Base-by-base conservation (phyloP, 176 grass and related monocot genomes). In the Leersia perrieri region DNA sequence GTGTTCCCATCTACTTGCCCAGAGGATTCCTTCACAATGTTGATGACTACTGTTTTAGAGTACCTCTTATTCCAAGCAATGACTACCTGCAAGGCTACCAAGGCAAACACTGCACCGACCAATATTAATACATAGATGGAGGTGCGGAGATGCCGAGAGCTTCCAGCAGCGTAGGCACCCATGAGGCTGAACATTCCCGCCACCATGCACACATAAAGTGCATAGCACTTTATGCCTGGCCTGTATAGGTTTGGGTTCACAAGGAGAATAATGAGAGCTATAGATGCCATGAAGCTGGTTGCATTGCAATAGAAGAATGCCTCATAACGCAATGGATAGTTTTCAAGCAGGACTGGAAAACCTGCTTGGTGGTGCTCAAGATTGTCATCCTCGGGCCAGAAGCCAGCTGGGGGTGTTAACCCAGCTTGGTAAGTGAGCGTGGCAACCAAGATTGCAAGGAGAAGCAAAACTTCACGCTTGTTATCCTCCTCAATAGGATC, bases 221-320 rank as follows among this genome's bases (percentile, higher is more conserved):
- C 74, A 18, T 83, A 79, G 74, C 68, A 83, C 5, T 45, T 16
- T 29, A 83, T 88, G 60, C 60, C 80, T 0, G 60, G 80, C 28
- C 28, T 73, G 58, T 88, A 88, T 1, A 88, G 73, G 22, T 83
- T 63, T 32, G 66, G 86, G 66, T 83, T 83, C 44, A 83, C 80
- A 2, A 92, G 90, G 5, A 92, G 65, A 4, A 92, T 60, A 3
- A 92, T 88, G 22, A 92, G 53, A 10, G 83, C 67, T 0, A 92
- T 28, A 1, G 90, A 89, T 9, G 79, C 33, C 78, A 92, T 81
- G 82, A 92, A 92, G 70, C 86, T 89, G 13, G 84, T 18, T 0
- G 86, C 82, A 0, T 92, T 92, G 67, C 86, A 92, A 34, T 92
- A 92, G 64, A 92, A 92, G 77, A 82, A 92, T 11, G 77, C 73